Percentiles rank a stretch among this genome's conserved stretches.
phyloP scores from a whole-genome alignment of 2,329 filamentous ascomycete genomes.

The Curvularia eragrostidis region DNA sequence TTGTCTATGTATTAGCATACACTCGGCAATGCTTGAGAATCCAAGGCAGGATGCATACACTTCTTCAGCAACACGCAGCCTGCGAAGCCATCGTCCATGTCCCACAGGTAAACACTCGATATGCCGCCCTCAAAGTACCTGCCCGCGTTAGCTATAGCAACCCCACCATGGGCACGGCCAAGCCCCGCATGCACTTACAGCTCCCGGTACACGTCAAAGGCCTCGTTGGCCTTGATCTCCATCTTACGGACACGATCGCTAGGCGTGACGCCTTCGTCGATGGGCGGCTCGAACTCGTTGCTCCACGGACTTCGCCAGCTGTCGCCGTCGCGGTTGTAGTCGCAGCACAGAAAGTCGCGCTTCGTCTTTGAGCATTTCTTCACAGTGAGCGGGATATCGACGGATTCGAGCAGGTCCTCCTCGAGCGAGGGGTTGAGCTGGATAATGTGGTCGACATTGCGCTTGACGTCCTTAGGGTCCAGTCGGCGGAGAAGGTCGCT shows the following conservation, averaged over 20 bases:
- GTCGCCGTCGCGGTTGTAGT: constrained; percentile 99
- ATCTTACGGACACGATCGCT: constrained; percentile 91
- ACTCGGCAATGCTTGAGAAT: not conserved
- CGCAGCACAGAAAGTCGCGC: constrained; percentile 96
- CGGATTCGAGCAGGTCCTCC: constrained; percentile 96
- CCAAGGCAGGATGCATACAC: constrained; percentile 59
- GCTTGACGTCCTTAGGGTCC: constrained; percentile 88
- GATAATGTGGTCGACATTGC: constrained; percentile 89
- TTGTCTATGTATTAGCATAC: constrained; percentile 23
- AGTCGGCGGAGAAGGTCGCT: constrained; percentile 98
- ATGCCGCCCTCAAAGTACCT: constrained; percentile 94
- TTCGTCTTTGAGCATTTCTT: constrained; percentile 86
- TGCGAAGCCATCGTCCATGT: constrained; percentile 95
- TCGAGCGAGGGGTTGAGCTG: constrained; percentile 87
- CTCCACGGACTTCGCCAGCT: constrained; percentile 98
- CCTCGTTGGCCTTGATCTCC: constrained; percentile 92
- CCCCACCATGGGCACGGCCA: constrained; percentile 2
- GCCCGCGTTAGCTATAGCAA: constrained; percentile 28
- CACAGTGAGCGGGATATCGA: constrained; percentile 91
- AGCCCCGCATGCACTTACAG: constrained; percentile 59
- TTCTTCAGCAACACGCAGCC: constrained; percentile 97
- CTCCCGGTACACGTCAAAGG: constrained; percentile 95
- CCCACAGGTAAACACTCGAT: constrained; percentile 97
- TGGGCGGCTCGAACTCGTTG: constrained; percentile 94
- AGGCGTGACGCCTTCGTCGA: constrained; percentile 83